These are phyloP conservation scores for Cryphonectria radicalis DNA, from an alignment of 2,329 filamentous ascomycete species.

Conservation along the genomic window DNA sequence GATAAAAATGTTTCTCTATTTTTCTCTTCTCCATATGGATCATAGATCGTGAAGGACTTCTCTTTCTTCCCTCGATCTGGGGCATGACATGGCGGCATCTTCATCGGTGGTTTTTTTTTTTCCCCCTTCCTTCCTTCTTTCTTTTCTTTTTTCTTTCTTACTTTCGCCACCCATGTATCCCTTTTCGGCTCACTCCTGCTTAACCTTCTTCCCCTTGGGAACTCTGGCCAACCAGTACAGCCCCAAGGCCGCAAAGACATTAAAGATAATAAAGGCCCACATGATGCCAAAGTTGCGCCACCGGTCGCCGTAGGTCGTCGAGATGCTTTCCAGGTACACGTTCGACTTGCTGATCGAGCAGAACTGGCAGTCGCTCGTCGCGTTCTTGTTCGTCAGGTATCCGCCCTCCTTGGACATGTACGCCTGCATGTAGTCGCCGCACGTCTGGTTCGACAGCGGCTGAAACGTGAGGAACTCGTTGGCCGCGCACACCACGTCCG, in stretches of 20 bases:
- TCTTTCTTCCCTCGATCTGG: background rate
- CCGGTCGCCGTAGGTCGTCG: conserved; percentile 49
- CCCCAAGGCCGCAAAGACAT: conserved; percentile 49
- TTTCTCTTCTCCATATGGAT: background rate
- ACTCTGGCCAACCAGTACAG: conserved; percentile 52
- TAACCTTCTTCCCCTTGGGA: conserved; percentile 39
- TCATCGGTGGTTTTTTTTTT: too few species aligned
- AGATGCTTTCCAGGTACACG: conserved; percentile 40
- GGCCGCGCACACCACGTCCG: conserved; percentile 60
- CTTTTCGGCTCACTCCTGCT: conserved; percentile 17
- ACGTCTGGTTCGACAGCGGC: conserved; percentile 58
- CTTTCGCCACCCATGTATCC: too few species aligned
- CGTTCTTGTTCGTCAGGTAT: conserved; percentile 48
- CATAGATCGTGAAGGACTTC: background rate
- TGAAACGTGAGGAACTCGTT: conserved; percentile 69
- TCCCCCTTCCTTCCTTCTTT: background rate
- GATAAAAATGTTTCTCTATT: background rate
- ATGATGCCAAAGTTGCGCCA: conserved; percentile 60
- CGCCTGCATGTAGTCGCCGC: conserved; percentile 56
- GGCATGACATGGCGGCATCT: background rate
- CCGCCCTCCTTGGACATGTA: conserved; percentile 55
- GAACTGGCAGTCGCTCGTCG: conserved; percentile 33
- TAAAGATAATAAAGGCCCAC: conserved; percentile 55
- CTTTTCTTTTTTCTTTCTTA: background rate
- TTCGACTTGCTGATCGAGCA: conserved; percentile 40